phyloP scores from a whole-genome alignment of 345 rosid genomes.

The Draba incana region DNA sequence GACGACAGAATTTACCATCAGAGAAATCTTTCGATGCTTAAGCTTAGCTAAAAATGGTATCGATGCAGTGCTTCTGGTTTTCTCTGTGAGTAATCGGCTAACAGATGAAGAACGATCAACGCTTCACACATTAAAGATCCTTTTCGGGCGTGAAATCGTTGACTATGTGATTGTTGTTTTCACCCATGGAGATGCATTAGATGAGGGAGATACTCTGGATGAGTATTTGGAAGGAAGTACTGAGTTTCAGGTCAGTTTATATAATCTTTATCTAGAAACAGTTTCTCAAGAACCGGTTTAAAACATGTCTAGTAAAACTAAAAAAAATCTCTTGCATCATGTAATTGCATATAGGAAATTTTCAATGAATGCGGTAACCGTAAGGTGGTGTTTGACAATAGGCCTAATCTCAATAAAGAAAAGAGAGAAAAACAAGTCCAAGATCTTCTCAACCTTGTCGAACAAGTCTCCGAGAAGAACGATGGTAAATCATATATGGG shows the following conservation, averaged over 20 bases:
- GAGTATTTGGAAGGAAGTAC: constrained; percentile 35
- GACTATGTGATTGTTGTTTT: constrained; percentile 38
- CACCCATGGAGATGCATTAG: constrained; percentile 39
- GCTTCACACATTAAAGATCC: constrained; percentile 22
- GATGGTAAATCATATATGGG: constrained; percentile 34
- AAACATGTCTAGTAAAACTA: too few relatives aligned
- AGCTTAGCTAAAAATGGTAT: constrained; percentile 32
- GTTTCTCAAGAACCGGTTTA: not conserved
- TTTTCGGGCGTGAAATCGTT: constrained; percentile 34
- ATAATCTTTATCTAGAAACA: not conserved
- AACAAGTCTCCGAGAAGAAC: constrained; percentile 33
- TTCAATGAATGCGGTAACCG: constrained; percentile 36
- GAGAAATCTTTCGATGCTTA: constrained; percentile 36
- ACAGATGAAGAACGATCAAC: constrained; percentile 39
- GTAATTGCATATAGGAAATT: constrained; percentile 30
- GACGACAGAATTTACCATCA: constrained; percentile 26
- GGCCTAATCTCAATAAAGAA: not conserved
- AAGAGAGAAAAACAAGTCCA: constrained; percentile 35
- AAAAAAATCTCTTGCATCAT: too few relatives aligned
- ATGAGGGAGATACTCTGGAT: constrained; percentile 27
- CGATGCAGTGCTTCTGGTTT: constrained; percentile 39
- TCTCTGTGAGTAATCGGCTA: constrained; percentile 36
- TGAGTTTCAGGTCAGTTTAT: constrained; percentile 32
- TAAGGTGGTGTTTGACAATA: constrained; percentile 42
- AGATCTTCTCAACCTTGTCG: constrained; percentile 36